phyloP scores from a whole-genome alignment of 2,329 filamentous ascomycete genomes.

The Diaporthe amygdali region DNA sequence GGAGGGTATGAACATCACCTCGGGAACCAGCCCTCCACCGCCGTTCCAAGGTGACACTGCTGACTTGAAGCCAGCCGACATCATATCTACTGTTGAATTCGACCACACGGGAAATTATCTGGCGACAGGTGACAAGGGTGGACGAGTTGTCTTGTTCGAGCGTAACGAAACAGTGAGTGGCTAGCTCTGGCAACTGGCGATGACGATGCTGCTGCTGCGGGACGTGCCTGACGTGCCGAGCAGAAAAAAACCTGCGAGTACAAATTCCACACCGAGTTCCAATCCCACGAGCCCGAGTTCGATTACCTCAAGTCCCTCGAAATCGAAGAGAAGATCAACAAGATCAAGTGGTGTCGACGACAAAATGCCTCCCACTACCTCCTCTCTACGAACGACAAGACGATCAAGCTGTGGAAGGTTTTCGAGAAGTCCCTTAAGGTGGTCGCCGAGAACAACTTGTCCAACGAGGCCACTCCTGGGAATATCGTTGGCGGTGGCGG shows the following conservation, averaged over 20 bases:
- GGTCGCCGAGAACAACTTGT: slow-evolving; percentile 98
- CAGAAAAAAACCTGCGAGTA: slow-evolving; percentile 99
- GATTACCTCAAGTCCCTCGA: slow-evolving; percentile 99
- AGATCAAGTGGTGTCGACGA: slow-evolving; percentile 99
- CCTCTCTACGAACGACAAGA: slow-evolving; percentile 98
- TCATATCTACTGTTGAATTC: slow-evolving; percentile 91
- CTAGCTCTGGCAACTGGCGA: background rate
- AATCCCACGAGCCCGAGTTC: slow-evolving; percentile 99
- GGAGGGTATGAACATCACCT: slow-evolving; percentile 54
- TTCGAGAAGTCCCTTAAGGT: slow-evolving; percentile 99
- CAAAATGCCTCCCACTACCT: slow-evolving; percentile 99
- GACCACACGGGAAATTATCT: slow-evolving; percentile 90
- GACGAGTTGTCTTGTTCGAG: slow-evolving; percentile 84
- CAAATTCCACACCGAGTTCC: slow-evolving; percentile 99
- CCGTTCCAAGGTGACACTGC: slow-evolving; percentile 24
- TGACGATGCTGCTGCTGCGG: background rate
- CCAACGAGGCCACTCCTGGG: slow-evolving; percentile 86
- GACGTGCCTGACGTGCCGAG: slow-evolving; percentile 38
- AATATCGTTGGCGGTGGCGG: slow-evolving; percentile 78
- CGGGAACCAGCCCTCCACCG: background rate
- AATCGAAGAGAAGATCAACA: slow-evolving; percentile 99
- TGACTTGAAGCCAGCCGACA: slow-evolving; percentile 67
- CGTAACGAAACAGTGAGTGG: slow-evolving; percentile 91
- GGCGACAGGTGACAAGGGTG: slow-evolving; percentile 88
- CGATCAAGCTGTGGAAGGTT: slow-evolving; percentile 99